A percentile compares a stretch with the other conserved stretches of the same genome.
These are phyloP conservation scores for Crithidia acanthocephali DNA, from an alignment of 208 protist genomes.

Conservation along the genomic window DNA sequence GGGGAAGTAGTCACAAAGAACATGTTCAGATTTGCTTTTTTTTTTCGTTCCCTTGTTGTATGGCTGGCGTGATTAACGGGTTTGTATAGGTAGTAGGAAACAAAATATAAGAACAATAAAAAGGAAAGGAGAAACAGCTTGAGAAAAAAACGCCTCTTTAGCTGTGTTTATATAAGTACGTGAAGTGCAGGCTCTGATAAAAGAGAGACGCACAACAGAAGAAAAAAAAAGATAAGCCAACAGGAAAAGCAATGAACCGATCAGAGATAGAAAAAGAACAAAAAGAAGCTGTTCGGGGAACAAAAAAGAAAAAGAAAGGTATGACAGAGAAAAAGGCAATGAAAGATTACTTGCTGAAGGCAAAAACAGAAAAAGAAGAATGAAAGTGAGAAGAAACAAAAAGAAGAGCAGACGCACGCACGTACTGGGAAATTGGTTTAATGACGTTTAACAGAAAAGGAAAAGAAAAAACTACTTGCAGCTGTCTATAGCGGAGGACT, in stretches of 20 bases:
- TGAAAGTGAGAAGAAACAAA: background rate
- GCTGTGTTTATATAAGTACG: background rate
- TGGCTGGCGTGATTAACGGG: background rate
- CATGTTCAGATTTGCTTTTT: constrained; percentile 13
- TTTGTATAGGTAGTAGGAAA: background rate
- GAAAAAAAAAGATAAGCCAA: background rate
- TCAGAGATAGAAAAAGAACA: background rate
- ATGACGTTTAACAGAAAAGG: background rate
- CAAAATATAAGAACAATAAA: background rate
- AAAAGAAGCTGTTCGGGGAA: background rate
- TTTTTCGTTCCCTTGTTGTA: constrained; percentile 3
- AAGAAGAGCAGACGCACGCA: background rate
- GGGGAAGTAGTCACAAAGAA: constrained; percentile 19
- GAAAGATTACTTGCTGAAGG: too few relatives aligned
- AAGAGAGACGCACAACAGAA: background rate
- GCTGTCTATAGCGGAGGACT: background rate
- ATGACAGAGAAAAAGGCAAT: background rate
- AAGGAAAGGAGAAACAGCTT: too few relatives aligned
- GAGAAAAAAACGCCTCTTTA: too few relatives aligned
- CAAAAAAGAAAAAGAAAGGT: background rate
- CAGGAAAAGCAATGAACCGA: background rate
- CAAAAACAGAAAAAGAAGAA: constrained; percentile 1
- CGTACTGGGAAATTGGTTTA: too few relatives aligned
- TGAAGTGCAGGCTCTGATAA: background rate
- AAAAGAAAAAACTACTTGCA: constrained; percentile 2